These are phyloP conservation scores for Gastrolobium villosum DNA, from an alignment of 306 rosid genomes.

Conservation along the genomic window DNA sequence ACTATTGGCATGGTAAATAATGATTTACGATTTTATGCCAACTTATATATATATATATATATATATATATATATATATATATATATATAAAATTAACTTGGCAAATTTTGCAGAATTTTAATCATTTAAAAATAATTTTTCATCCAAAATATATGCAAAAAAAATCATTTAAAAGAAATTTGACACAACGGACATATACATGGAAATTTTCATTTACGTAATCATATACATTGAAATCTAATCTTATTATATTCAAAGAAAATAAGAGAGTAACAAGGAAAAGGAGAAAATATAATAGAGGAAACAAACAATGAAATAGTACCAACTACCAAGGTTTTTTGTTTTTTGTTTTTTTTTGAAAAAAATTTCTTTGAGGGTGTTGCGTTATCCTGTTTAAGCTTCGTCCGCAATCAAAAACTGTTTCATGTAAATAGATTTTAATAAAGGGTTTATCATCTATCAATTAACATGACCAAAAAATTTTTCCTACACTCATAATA, in stretches of 20 bases:
- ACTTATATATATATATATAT: slow-evolving; percentile 1
- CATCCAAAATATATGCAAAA: neutral
- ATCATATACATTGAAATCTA: neutral
- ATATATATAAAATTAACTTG: too few relatives aligned
- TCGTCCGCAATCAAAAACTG: neutral
- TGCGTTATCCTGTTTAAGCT: too few relatives aligned
- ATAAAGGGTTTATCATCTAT: too few relatives aligned
- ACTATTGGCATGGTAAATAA: slow-evolving; percentile 1
- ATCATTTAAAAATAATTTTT: neutral
- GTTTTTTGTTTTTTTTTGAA: neutral
- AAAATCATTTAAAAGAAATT: neutral
- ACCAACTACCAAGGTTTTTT: neutral
- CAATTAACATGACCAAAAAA: too few relatives aligned
- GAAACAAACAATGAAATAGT: neutral
- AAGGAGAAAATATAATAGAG: neutral
- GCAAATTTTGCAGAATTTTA: neutral
- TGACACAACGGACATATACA: neutral
- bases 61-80: too few relatives aligned
- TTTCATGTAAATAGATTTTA: neutral
- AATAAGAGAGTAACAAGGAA: neutral
- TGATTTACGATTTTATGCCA: neutral
- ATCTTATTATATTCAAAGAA: neutral
- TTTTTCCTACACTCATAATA: too few relatives aligned
- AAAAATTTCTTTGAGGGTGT: too few relatives aligned
- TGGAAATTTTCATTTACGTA: neutral